Conservation (phyloP, 2,329 filamentous ascomycete species). For the Bertia moriformis region DNA sequence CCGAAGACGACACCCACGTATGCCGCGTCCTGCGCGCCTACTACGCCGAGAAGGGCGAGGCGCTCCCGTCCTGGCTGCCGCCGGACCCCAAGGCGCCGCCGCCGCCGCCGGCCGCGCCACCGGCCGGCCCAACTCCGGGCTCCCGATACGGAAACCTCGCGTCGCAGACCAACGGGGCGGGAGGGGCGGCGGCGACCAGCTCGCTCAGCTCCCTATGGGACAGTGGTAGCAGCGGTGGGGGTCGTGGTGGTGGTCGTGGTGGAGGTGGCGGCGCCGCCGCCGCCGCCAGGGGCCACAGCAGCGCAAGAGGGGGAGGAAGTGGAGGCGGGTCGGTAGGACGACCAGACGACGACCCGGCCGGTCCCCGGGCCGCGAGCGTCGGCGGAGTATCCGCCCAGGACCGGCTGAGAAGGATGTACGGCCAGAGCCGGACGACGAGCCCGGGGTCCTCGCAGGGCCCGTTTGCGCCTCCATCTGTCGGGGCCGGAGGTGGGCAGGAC, state of each 20-base stretch:
- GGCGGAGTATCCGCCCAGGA: not conserved
- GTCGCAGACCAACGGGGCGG: not conserved
- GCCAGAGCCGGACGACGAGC: not conserved
- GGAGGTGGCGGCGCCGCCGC: not conserved
- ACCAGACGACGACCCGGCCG: too few species aligned
- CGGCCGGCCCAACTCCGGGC: too few species aligned
- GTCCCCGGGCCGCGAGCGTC: not conserved
- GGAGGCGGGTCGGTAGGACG: too few species aligned
- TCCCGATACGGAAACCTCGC: not conserved
- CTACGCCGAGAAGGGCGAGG: slow-evolving; percentile 75
- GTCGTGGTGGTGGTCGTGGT: too few species aligned
- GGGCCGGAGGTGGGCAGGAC: too few species aligned
- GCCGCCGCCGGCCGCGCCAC: too few species aligned
- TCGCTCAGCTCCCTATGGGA: not conserved
- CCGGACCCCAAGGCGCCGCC: slow-evolving; percentile 65
- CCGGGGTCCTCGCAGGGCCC: too few species aligned
- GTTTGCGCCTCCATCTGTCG: not conserved
- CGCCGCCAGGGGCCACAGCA: not conserved
- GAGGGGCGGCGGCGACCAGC: not conserved
- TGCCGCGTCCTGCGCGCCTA: slow-evolving; percentile 84
- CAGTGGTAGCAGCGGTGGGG: not conserved
- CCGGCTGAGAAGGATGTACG: not conserved
- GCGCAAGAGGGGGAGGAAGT: not conserved
- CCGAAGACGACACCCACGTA: slow-evolving; percentile 84
- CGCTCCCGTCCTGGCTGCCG: slow-evolving; percentile 75